Evolutionary conservation across 2,329 filamentous ascomycete species (phyloP).

Genomic region (Trichoderma arundinaceum): DNA sequence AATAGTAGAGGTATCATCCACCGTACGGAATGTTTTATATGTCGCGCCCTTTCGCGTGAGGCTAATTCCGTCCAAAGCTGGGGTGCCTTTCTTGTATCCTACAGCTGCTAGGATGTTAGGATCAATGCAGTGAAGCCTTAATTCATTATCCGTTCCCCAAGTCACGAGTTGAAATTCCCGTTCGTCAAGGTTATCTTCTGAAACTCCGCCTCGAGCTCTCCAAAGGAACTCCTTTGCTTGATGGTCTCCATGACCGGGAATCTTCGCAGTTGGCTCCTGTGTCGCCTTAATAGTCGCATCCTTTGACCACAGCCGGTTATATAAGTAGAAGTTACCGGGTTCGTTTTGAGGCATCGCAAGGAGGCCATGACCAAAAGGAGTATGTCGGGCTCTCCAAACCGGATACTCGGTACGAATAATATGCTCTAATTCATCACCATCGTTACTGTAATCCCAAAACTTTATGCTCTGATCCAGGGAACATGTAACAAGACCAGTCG

Average conservation of each 20-base stretch:
- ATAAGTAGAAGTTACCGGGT: constrained; percentile 83
- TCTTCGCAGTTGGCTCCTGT: constrained; percentile 60
- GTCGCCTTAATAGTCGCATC: constrained; percentile 52
- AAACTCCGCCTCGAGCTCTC: constrained; percentile 74
- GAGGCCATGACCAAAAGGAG: constrained; percentile 84
- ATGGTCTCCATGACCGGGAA: constrained; percentile 65
- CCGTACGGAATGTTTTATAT: constrained; percentile 84
- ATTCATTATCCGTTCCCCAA: constrained; percentile 85
- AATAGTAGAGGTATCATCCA: constrained; percentile 62
- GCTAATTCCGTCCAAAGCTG: constrained; percentile 67
- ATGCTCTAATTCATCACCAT: constrained; percentile 70
- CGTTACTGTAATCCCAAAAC: constrained; percentile 79
- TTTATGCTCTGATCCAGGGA: constrained; percentile 92
- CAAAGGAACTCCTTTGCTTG: constrained; percentile 92
- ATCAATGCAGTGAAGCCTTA: constrained; percentile 78
- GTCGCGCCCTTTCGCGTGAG: constrained; percentile 82
- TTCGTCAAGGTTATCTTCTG: constrained; percentile 73
- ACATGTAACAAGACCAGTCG: constrained; percentile 79
- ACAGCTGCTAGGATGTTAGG: constrained; percentile 68
- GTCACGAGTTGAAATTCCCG: constrained; percentile 92
- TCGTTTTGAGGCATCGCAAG: constrained; percentile 92
- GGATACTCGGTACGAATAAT: constrained; percentile 84
- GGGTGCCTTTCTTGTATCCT: constrained; percentile 73
- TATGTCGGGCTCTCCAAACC: constrained; percentile 89
- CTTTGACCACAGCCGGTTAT: constrained; percentile 65